Evolutionary conservation across 805 yeast species (phyloP).

Genomic region (Ogataea salicorniae): DNA sequence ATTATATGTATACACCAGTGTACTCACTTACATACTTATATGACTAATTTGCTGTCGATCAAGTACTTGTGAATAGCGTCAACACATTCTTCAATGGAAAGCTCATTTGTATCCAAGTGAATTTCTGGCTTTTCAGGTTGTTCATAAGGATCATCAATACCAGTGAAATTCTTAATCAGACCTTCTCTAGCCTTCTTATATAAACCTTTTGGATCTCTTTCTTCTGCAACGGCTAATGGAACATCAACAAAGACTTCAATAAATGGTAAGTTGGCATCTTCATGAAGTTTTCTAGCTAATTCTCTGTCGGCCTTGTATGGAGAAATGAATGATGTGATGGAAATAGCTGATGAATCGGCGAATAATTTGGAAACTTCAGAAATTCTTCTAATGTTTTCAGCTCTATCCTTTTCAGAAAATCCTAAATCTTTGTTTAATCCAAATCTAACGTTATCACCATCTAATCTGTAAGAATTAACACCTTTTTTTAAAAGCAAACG

Average conservation of each 20-base stretch:
- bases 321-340: constrained; percentile 88
- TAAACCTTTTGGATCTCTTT: constrained; percentile 95
- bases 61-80: constrained; percentile 64
- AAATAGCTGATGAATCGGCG: constrained; percentile 85
- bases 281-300: constrained; percentile 80
- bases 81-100: constrained; percentile 78
- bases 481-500: constrained; percentile 68
- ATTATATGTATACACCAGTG: neutral
- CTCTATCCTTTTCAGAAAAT: constrained; percentile 84
- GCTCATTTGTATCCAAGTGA: constrained; percentile 67
- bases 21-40: neutral
- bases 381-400: constrained; percentile 92
- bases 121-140: constrained; percentile 84
- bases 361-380: constrained; percentile 91
- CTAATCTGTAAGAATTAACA: constrained; percentile 77
- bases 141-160: constrained; percentile 94
- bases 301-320: constrained; percentile 86
- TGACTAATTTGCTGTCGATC: constrained; percentile 36
- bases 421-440: constrained; percentile 95
- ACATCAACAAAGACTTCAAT: constrained; percentile 91
- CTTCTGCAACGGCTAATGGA: constrained; percentile 90
- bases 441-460: constrained; percentile 91
- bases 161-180: constrained; percentile 88
- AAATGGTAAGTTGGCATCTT: constrained; percentile 69
- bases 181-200: constrained; percentile 97